phyloP scores from a whole-genome alignment of 495 filamentous ascomycete genomes.

The Amorphotheca resinae region DNA sequence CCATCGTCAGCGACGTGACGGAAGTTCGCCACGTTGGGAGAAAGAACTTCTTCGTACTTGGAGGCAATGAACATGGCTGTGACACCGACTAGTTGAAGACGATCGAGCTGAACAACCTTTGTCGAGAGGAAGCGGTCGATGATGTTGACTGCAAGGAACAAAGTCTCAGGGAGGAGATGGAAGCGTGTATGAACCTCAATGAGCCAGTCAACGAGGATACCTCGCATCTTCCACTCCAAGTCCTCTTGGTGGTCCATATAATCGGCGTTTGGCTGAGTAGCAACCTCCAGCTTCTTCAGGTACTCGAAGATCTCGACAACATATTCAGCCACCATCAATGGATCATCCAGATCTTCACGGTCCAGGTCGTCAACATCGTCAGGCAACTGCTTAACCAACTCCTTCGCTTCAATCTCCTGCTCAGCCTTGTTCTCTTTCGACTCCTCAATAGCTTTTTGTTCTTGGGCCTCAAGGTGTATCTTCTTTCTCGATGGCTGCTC shows the following conservation, averaged over 20 bases:
- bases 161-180: constrained; percentile 90
- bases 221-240: constrained; percentile 96
- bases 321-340: constrained; percentile 95
- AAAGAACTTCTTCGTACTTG: constrained; percentile 97
- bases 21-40: constrained; percentile 94
- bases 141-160: constrained; percentile 95
- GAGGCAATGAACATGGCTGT: constrained; percentile 99
- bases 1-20: constrained; percentile 93
- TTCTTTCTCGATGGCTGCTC: constrained; percentile 40
- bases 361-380: constrained; percentile 58
- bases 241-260: constrained; percentile 93
- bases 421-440: constrained; percentile 7
- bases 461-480: constrained; percentile 25
- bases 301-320: constrained; percentile 97
- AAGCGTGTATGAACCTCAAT: constrained; percentile 97
- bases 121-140: constrained; percentile 93
- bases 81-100: constrained; percentile 89
- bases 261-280: constrained; percentile 74
- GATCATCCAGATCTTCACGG: constrained; percentile 78
- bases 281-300: constrained; percentile 70
- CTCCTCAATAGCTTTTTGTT: constrained; percentile 17
- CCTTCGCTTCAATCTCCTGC: constrained; percentile 22
- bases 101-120: constrained; percentile 89
- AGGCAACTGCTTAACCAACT: constrained; percentile 24
- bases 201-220: constrained; percentile 95